phyloP scores from a whole-genome alignment of 345 rosid species.

The Salix caprea region DNA sequence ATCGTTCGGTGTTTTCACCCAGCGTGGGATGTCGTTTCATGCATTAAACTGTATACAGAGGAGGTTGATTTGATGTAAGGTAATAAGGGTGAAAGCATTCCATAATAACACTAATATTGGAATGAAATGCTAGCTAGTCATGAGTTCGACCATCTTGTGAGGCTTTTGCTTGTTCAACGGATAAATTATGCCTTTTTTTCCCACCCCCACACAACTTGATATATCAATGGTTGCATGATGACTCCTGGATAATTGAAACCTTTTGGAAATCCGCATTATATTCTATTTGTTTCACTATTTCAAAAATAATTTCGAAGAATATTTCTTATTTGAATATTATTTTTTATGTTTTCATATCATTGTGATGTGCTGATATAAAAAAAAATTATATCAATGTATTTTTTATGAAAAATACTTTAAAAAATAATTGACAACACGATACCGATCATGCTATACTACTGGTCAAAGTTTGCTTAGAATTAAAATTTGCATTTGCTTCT shows the following conservation, averaged over 20 bases:
- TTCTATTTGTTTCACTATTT: too few species aligned
- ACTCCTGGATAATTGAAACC: neutral
- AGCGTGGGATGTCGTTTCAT: too few species aligned
- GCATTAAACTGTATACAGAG: too few species aligned
- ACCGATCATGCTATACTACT: neutral
- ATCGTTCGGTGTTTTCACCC: too few species aligned
- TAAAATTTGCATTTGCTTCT: neutral
- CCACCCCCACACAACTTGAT: too few species aligned
- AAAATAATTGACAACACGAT: too few species aligned
- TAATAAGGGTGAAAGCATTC: neutral
- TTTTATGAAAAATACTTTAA: too few species aligned
- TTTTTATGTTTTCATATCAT: too few species aligned
- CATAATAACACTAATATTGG: neutral
- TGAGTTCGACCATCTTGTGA: neutral
- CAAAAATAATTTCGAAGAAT: too few species aligned
- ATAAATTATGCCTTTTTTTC: neutral
- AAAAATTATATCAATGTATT: too few species aligned
- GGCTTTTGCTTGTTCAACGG: neutral
- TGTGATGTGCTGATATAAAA: too few species aligned
- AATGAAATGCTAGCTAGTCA: neutral
- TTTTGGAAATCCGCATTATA: neutral
- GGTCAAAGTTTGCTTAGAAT: neutral
- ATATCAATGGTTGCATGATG: neutral
- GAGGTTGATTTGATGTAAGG: neutral
- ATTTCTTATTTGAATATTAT: too few species aligned